Percentiles rank a stretch among this genome's conserved stretches.
Evolutionary conservation across 192 early-diverging fungal genomes (phyloP).

Genomic region (Entophlyctis helioformis): DNA sequence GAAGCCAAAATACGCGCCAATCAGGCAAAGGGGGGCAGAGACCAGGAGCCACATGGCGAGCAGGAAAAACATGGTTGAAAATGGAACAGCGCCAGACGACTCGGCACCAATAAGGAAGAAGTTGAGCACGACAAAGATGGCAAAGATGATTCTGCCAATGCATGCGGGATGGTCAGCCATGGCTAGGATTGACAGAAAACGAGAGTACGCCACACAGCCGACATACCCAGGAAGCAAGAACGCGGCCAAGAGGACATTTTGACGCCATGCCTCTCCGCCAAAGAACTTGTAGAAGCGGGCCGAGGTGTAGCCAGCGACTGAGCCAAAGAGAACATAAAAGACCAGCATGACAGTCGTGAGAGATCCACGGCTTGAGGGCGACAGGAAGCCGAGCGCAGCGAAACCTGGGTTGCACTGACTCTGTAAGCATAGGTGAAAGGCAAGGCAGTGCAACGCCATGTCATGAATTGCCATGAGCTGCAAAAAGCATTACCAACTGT

Average conservation of each 20-base stretch:
- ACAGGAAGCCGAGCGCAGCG: slow-evolving; percentile 93
- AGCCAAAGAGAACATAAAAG: slow-evolving; percentile 81
- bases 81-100: slow-evolving; percentile 85
- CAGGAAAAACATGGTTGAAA: slow-evolving; percentile 71
- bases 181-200: neutral
- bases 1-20: slow-evolving; percentile 84
- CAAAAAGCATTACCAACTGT: slow-evolving; percentile 31
- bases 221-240: slow-evolving; percentile 70
- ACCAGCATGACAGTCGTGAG: slow-evolving; percentile 85
- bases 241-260: slow-evolving; percentile 69
- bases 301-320: slow-evolving; percentile 79
- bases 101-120: slow-evolving; percentile 75
- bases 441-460: too few species aligned
- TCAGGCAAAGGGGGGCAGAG: slow-evolving; percentile 63
- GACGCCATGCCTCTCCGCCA: slow-evolving; percentile 77
- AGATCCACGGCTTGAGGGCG: slow-evolving; percentile 73
- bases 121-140: slow-evolving; percentile 60
- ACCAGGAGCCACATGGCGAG: slow-evolving; percentile 70
- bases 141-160: slow-evolving; percentile 47
- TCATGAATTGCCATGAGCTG: too few species aligned
- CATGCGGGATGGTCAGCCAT: too few species aligned
- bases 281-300: slow-evolving; percentile 89
- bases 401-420: slow-evolving; percentile 61
- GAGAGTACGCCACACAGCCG: neutral
- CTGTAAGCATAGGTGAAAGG: too few species aligned